Percentiles rank a stretch among this genome's conserved stretches.
Conservation (phyloP, 345 rosid species). For the Populus tremula region DNA sequence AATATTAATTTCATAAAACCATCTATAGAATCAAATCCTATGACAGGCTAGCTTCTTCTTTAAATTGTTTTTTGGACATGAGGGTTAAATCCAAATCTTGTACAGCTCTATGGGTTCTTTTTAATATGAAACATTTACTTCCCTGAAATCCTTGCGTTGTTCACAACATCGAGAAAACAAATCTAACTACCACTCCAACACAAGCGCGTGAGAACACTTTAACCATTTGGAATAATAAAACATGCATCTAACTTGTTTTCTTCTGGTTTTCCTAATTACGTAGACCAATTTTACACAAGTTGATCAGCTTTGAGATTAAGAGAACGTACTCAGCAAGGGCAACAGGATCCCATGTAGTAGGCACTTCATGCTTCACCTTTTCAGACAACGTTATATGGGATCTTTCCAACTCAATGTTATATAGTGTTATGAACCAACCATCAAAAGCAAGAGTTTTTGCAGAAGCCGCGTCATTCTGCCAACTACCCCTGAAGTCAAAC, state of each 20-base stretch:
- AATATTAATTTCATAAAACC: no score
- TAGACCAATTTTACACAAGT: background rate
- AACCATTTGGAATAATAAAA: background rate
- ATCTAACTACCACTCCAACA: no score
- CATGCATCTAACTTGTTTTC: background rate
- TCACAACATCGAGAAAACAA: background rate
- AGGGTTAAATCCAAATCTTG: background rate
- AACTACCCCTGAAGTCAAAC: constrained; percentile 62
- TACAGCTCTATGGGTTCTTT: background rate
- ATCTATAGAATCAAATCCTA: background rate
- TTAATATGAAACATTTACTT: background rate
- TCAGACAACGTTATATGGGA: constrained; percentile 59
- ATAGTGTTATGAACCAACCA: constrained; percentile 90
- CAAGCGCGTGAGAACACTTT: no score
- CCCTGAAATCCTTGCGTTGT: background rate
- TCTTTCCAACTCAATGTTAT: constrained; percentile 73
- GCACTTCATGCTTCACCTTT: constrained; percentile 70
- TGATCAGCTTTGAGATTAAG: constrained; percentile 5
- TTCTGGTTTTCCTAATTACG: background rate
- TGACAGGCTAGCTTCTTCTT: background rate
- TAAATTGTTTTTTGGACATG: background rate
- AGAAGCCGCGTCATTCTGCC: constrained; percentile 81
- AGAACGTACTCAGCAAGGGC: constrained; percentile 82
- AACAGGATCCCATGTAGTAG: constrained; percentile 80
- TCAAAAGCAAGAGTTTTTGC: constrained; percentile 70